Evolutionary conservation across 192 early-diverging fungal species (phyloP), one percentile per base, ranked within the genome.

Genomic region (Rhizophlyctis rosea): DNA sequence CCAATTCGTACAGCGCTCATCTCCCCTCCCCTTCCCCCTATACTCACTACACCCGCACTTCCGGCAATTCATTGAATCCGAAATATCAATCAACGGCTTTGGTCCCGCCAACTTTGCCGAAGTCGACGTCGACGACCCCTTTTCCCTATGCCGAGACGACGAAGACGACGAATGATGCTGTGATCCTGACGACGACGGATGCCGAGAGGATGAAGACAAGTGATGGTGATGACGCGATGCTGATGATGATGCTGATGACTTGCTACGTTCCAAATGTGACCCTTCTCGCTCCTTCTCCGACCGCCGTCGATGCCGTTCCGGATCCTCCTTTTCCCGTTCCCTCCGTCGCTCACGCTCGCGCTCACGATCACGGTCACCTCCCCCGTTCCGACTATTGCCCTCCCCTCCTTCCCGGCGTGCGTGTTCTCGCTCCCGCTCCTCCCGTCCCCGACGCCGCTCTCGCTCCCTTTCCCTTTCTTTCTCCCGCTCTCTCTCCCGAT

Each of bases 11-110:
- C 64, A 66, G 7, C n/a, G 23, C n/a, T 25, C 39, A 55, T 29
- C 47, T 21, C 64, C 39, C 9, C 18, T 16, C 16, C 3, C 47
- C 23, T 54, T 34, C 18, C 63, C 49, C 29, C 67, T 65, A 34
- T 53, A 69, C 50, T 79, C 77, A 32, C 70, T 72, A 58, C 77
- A 79, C 4, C 77, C 77, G 49, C 77, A 79, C 24, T 35, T 59
- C 9, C 55, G 34, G 56, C 77, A 79, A 53, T 79, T 73, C 24
- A 65, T 66, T 33, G 49, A 49, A 47, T 71, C 71, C 13, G 57
- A 59, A 4, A 80, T 57, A 53, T 80, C 78, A 44, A 80, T 67
- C 39, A 80, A 47, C 27, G 78, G 71, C 57, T 70, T 73, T 23
- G 4, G 31, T 35, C 21, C n/a, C 11, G 51, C 13, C 21, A 9